phyloP scores from a whole-genome alignment of 1,284 basidiomycete species.

The Ustilago bromivora region DNA sequence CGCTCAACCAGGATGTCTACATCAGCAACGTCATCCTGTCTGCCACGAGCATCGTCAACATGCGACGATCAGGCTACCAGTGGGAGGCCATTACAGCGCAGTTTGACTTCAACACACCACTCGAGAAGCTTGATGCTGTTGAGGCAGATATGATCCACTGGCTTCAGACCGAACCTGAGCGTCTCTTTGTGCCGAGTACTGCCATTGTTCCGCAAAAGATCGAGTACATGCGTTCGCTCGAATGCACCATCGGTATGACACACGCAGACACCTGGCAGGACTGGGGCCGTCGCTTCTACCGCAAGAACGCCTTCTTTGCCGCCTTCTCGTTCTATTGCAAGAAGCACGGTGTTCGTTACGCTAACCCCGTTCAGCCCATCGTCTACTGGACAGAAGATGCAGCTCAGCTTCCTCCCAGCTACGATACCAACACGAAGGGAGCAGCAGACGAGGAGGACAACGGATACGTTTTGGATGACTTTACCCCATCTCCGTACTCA shows the following conservation, averaged over 20 bases:
- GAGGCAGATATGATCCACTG: conserved; percentile 67
- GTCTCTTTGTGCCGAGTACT: conserved; percentile 64
- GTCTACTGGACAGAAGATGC: conserved; percentile 62
- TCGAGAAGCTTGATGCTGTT: conserved; percentile 64
- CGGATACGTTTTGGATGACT: conserved; percentile 53
- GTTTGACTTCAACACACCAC: conserved; percentile 63
- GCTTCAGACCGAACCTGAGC: conserved; percentile 66
- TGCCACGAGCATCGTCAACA: conserved; percentile 61
- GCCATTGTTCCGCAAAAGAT: conserved; percentile 63
- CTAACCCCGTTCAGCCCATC: conserved; percentile 58
- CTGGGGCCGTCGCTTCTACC: conserved; percentile 64
- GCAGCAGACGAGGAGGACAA: conserved; percentile 37
- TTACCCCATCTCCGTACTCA: conserved; percentile 41
- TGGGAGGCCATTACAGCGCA: conserved; percentile 64
- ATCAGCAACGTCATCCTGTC: conserved; percentile 62
- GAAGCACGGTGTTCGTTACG: conserved; percentile 65
- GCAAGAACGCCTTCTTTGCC: conserved; percentile 64
- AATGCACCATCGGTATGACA: conserved; percentile 67
- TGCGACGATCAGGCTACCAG: conserved; percentile 63
- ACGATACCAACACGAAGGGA: conserved; percentile 33
- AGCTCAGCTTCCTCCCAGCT: conserved; percentile 51
- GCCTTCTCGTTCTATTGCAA: conserved; percentile 65
- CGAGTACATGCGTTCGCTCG: conserved; percentile 62
- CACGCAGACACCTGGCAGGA: conserved; percentile 67
- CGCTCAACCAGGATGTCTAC: conserved; percentile 62